Base-by-base conservation (phyloP, 305 asterid genomes). In the Caryopteris hybrid region DNA sequence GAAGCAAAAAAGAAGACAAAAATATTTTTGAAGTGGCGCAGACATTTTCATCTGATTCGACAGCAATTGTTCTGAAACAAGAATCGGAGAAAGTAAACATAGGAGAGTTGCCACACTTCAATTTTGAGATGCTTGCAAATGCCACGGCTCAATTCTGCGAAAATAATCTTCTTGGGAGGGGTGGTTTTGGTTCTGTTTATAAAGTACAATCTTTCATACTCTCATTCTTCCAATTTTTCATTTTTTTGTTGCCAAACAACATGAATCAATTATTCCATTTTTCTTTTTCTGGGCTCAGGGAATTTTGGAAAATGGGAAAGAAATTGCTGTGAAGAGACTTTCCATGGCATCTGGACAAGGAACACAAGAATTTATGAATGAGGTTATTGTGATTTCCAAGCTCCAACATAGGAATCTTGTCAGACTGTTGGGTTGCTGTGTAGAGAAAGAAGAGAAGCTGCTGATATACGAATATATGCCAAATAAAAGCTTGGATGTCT, bases 321-420 rank as follows among this genome's bases (percentile, higher is more conserved):
- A 71, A 61, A 71, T 79, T 41, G 87, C 84, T 9, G 84, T 82
- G 58, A 79, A 82, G 72, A 71, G 84, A 54, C 84, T 82, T 60
- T 82, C 87, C 42, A 14, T 29, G 4, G 57, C 33, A 3, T 51
- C 57, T 3, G 14, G 33, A 14, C 61, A 55, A 8, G 61, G 61
- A 29, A 16, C 4, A 3, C n/a, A 55, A 29, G 14, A 55, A 16
- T 55, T 55, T 42, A 55, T 55, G 61, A 55, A 55, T 31, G 61
- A 55, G 29, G 61, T 55, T 21, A n/a, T 31, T 29, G 61, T 55
- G 42, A 55, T 55, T 14, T 55, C 61, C 7, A 55, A 55, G 9
- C 20, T 55, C 8, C 61, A 55, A 31, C 61, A 57, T 17, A 21
- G 74, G 41, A 79, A 82, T 48, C 79, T 82, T 54, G 87, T 55